These are phyloP conservation scores for Lachnellula cervina DNA, from an alignment of 2,329 filamentous ascomycete species.

Conservation along the genomic window DNA sequence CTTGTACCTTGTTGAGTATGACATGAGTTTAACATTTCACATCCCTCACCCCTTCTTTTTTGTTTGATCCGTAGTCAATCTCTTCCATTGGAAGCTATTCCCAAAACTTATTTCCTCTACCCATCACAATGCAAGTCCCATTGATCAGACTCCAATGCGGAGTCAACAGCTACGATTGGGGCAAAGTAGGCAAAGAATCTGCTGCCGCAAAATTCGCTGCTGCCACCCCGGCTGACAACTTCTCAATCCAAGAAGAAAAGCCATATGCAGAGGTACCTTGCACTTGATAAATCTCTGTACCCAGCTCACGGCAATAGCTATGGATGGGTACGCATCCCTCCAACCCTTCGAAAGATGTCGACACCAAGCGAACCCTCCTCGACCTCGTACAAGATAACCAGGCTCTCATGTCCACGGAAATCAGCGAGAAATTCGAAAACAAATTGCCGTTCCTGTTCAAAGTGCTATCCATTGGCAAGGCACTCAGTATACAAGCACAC, in stretches of 20 bases:
- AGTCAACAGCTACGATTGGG: slow-evolving; percentile 99
- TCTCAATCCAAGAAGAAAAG: slow-evolving; percentile 77
- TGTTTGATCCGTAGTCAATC: too few species aligned
- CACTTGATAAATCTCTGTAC: slow-evolving; percentile 52
- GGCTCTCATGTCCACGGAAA: slow-evolving; percentile 68
- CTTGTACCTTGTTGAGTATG: not conserved
- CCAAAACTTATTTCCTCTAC: not conserved
- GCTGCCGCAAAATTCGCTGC: slow-evolving; percentile 86
- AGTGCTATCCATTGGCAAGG: slow-evolving; percentile 92
- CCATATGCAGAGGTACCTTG: slow-evolving; percentile 80
- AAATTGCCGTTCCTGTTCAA: slow-evolving; percentile 98
- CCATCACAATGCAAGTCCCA: slow-evolving; percentile 51
- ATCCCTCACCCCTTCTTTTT: too few species aligned
- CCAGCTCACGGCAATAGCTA: slow-evolving; percentile 50
- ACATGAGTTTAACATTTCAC: not conserved
- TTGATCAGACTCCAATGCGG: slow-evolving; percentile 83
- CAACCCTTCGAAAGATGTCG: slow-evolving; percentile 85
- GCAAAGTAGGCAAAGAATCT: slow-evolving; percentile 83
- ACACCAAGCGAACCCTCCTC: slow-evolving; percentile 77
- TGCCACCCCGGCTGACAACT: slow-evolving; percentile 69
- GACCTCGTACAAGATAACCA: slow-evolving; percentile 86
- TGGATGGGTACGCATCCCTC: slow-evolving; percentile 99
- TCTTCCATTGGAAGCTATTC: not conserved
- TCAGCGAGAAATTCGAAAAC: slow-evolving; percentile 69
- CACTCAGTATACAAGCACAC: slow-evolving; percentile 94